These are phyloP conservation scores for Hymenoscyphus linearis DNA, from an alignment of 2,329 filamentous ascomycete species.

Conservation along the genomic window DNA sequence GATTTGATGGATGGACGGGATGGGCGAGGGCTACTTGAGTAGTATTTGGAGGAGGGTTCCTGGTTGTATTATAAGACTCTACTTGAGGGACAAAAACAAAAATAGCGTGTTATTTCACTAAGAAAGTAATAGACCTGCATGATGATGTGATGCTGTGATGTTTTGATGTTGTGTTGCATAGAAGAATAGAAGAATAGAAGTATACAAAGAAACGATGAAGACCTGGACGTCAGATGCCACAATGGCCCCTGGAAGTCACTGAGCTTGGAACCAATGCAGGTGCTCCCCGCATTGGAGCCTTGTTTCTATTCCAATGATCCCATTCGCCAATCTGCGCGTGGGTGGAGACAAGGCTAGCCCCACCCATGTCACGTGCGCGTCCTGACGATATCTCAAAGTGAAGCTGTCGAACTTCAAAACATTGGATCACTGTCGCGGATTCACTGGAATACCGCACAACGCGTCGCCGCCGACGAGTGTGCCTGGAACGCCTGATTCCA, in stretches of 20 bases:
- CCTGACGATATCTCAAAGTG: background rate
- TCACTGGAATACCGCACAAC: background rate
- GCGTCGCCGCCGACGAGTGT: background rate
- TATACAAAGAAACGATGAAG: no score
- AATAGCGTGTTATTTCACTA: background rate
- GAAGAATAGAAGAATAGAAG: no score
- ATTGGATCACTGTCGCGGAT: background rate
- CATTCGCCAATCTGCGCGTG: background rate
- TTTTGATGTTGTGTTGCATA: no score
- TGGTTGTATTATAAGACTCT: constrained; percentile 13
- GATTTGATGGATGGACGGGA: background rate
- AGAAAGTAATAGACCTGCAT: background rate
- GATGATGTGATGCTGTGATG: no score
- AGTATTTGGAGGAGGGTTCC: background rate
- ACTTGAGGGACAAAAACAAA: background rate
- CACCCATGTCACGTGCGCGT: background rate
- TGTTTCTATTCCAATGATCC: background rate
- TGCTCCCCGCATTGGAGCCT: background rate
- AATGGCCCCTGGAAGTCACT: no score
- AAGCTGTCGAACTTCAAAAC: background rate
- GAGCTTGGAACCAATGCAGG: background rate
- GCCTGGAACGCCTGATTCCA: background rate
- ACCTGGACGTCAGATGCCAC: no score
- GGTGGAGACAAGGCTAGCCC: background rate
- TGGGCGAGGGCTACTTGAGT: background rate